Evolutionary conservation across 1,139 yeast species (phyloP), one percentile per base, ranked within the genome.

Genomic region (Candida neerlandica): DNA sequence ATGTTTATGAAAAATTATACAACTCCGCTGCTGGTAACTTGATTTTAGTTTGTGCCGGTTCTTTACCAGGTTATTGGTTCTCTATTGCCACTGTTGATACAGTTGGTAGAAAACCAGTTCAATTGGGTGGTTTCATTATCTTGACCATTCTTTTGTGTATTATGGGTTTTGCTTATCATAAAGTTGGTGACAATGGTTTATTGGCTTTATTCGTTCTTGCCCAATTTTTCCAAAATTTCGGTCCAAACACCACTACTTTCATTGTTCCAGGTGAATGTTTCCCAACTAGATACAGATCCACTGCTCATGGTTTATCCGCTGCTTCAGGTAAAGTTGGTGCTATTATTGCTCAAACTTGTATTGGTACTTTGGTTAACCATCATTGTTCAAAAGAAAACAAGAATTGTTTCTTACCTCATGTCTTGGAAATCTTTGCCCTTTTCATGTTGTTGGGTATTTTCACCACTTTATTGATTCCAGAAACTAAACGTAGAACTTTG

Each of bases 281-380:
- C 89, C 99, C 99, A 67, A 94, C 99, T 45, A 83, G 96, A 74
- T 90, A 91, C 77, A 89, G 99, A 83, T 94, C 98, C 41, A 86
- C 97, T 59, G 97, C 98, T 49, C 99, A 94, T 68, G 99, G 99
- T 80, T 75, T 94, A 56, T 89, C 97, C 59, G 99, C 99, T 58
- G 98, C 96, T 48, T 69, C 84, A 46, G 99, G 99, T 81, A 94
- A 94, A 76, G 78, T 89, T 58, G 99, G 99, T 77, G 98, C 99
- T 53, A 89, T 94, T 59, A 82, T 94, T 73, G 98, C 98, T 37
- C 95, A 91, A 74, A 86, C 96, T 55, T 86, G 88, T 68, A 70
- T 90, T 60, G 96, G 96, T 77, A 89, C 96, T 56, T 80, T 89
- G 62, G 80, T 86, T 53, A 77, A 86, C 77, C 92, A 86, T 70